These are phyloP conservation scores for Mucor plumbeus DNA, from an alignment of 371 early-diverging fungal species.

Conservation along the genomic window DNA sequence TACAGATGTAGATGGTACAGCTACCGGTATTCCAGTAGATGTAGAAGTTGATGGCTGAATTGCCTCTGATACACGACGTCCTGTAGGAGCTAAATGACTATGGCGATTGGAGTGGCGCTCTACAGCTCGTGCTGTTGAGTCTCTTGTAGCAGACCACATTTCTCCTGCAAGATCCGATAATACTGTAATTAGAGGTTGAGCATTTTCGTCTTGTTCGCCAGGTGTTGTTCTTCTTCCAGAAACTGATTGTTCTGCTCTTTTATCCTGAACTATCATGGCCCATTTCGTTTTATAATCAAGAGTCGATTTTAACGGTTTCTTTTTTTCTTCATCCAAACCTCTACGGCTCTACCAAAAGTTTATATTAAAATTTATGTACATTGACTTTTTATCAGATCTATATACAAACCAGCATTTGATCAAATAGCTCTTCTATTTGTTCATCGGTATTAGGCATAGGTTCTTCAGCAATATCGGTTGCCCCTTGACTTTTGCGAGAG, in stretches of 20 bases:
- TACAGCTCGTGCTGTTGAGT: slow-evolving; percentile 46
- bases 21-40: slow-evolving; percentile 6
- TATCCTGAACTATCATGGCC: slow-evolving; percentile 53
- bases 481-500: slow-evolving; percentile 26
- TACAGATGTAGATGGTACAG: slow-evolving; percentile 10
- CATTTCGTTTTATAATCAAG: slow-evolving; percentile 50
- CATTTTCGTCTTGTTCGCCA: slow-evolving; percentile 23
- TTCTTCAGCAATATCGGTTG: slow-evolving; percentile 21
- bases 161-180: slow-evolving; percentile 53
- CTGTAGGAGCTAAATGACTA: slow-evolving; percentile 24
- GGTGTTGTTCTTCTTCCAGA: slow-evolving; percentile 15
- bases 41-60: slow-evolving; percentile 13
- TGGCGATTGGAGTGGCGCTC: slow-evolving; percentile 36
- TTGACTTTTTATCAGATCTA: background rate
- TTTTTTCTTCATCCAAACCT: slow-evolving; percentile 43
- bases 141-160: slow-evolving; percentile 48
- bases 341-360: slow-evolving; percentile 26
- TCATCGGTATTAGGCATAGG: slow-evolving; percentile 41
- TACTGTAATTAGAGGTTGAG: slow-evolving; percentile 44
- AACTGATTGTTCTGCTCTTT: slow-evolving; percentile 43
- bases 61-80: slow-evolving; percentile 17
- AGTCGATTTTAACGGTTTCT: slow-evolving; percentile 32
- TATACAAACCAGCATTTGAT: slow-evolving; percentile 49
- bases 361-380: background rate
- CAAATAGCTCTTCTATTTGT: slow-evolving; percentile 46